These are phyloP conservation scores for Ormosia emarginata DNA, from an alignment of 306 rosid species.

Conservation along the genomic window DNA sequence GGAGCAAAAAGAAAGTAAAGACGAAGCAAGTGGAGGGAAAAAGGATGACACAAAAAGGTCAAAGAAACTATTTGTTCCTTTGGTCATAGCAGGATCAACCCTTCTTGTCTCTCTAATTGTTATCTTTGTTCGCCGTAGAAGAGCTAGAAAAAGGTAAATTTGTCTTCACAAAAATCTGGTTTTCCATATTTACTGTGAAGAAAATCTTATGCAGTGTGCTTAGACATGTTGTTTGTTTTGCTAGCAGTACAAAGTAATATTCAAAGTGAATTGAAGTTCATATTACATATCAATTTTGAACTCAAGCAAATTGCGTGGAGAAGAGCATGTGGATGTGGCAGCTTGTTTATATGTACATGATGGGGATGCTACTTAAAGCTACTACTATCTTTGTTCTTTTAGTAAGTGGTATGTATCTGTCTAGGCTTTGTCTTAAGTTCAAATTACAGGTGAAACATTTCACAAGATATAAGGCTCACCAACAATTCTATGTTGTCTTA, in stretches of 20 bases:
- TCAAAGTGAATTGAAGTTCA: neutral
- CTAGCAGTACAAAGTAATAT: neutral
- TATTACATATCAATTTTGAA: neutral
- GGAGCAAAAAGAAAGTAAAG: conserved; percentile 16
- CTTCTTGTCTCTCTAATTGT: conserved; percentile 41
- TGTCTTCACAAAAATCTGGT: neutral
- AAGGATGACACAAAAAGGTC: conserved; percentile 9
- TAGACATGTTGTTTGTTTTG: neutral
- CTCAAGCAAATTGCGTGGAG: neutral
- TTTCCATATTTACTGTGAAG: neutral
- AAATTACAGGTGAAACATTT: neutral
- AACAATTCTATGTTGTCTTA: neutral
- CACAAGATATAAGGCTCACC: neutral
- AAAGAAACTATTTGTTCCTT: conserved; percentile 38
- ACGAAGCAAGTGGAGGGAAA: conserved; percentile 21
- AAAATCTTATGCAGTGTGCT: neutral
- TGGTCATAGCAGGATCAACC: conserved; percentile 56
- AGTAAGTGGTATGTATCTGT: neutral
- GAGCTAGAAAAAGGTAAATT: conserved; percentile 31
- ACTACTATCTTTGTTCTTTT: neutral
- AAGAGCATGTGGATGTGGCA: neutral
- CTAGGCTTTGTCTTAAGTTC: neutral
- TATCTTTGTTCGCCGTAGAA: conserved; percentile 29
- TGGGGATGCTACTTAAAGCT: neutral
- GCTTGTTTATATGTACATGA: neutral